These are phyloP conservation scores for Trichoderma erinaceum DNA, from an alignment of 495 filamentous ascomycete species.

Conservation along the genomic window DNA sequence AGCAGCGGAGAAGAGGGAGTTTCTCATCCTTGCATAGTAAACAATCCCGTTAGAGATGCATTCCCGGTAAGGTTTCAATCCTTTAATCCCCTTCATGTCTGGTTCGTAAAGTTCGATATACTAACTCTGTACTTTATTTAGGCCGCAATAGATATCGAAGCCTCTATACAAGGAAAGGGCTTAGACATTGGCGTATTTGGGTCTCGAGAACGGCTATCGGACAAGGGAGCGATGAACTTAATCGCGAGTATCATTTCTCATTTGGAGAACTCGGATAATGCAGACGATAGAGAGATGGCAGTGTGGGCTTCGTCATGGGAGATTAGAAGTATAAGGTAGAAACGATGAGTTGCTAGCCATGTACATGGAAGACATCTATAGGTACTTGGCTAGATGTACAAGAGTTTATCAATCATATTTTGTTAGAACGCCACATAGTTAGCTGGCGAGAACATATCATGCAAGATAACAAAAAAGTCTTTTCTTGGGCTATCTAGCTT, in stretches of 20 bases:
- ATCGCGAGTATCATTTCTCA: not conserved
- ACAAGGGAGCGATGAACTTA: not conserved
- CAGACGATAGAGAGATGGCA: not conserved
- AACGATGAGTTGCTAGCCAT: not conserved
- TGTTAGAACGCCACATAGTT: too few relatives aligned
- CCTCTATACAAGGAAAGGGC: conserved; percentile 34
- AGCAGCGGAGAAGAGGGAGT: not conserved
- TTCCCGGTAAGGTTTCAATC: conserved; percentile 31
- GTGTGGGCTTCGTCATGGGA: not conserved
- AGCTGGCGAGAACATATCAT: too few relatives aligned
- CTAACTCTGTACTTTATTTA: conserved; percentile 25
- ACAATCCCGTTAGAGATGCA: conserved; percentile 24
- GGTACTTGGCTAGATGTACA: not conserved
- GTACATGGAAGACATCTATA: not conserved
- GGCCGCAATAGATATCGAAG: conserved; percentile 52
- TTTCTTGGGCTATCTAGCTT: too few relatives aligned
- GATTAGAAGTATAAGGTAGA: not conserved
- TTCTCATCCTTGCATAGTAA: conserved; percentile 13
- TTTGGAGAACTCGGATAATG: not conserved
- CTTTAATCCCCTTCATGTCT: not conserved
- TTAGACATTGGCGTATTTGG: conserved; percentile 54
- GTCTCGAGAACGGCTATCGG: conserved; percentile 16
- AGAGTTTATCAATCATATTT: not conserved
- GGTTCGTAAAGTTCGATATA: not conserved
- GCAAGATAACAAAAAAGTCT: too few relatives aligned